Evolutionary conservation across 1,284 basidiomycete genomes (phyloP), one percentile per base, ranked within the genome.

Genomic region (Ceratobasidium sp.): DNA sequence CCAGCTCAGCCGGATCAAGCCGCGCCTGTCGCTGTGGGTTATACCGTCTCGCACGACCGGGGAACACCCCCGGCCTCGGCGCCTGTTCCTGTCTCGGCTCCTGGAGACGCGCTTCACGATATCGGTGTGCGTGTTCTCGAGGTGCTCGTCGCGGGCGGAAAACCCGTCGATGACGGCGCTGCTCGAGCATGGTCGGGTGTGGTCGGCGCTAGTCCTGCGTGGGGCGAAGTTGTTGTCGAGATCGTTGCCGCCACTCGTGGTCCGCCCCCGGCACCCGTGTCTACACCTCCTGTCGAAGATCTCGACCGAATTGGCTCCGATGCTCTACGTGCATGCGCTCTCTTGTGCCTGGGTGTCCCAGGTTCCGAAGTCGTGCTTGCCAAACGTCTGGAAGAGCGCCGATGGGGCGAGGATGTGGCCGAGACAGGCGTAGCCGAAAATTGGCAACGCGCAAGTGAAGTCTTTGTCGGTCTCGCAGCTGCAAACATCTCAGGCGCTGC

Each of bases 1-100:
- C 30, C 62, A n/a, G 26, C 55, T 34, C 53, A 71, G 16, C 67
- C 43, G 30, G 53, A 58, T 10, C 41, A 43, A 6, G 26, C 26
- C 30, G 55, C 43, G 6, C 67, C 55, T 36, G 55, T 59, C 18
- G 65, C 41, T 23, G 67, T 71, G 8, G 67, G 67, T 0, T 71
- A 71, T 26, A 71, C 67, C 1, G 67, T 71, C 23, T 71, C 67
- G 45, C 67, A 71, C 57, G 67, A 71, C 55, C 53, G 67, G 32
- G 67, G 67, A 10, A 71, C 67, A 0, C 67, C 67, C 4, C 55
- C 67, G n/a, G 67, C 55, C 4, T 45, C 67, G 18, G 30, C 55
- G 5, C 53, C 57, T 14, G 41, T 55, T 26, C 39, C 58, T 30
- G 36, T 36, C 8, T 12, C 58, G 8, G 21, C 58, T 8, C n/a